A percentile compares a stretch with the other conserved stretches of the same genome.
Evolutionary conservation across 805 yeast genomes (phyloP).

Genomic region (Yarrowia alimentaria): DNA sequence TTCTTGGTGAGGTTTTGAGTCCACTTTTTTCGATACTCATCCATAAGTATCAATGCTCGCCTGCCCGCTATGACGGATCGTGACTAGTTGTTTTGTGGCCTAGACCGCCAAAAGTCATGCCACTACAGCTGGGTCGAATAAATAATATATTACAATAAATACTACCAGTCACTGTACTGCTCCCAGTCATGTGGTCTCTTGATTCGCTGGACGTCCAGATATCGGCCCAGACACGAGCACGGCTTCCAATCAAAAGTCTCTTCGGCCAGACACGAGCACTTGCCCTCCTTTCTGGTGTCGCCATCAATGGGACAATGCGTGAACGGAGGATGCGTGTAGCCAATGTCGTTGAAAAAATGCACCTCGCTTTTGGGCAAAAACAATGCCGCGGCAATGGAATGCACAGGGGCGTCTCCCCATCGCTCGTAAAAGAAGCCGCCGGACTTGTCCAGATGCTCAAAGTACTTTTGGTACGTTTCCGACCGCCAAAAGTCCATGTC

Average conservation of each 20-base stretch:
- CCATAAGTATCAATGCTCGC: too few relatives aligned
- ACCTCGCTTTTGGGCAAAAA: slow-evolving; percentile 55
- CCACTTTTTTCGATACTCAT: too few relatives aligned
- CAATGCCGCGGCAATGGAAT: slow-evolving; percentile 65
- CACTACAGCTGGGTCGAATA: too few relatives aligned
- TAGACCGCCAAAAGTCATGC: too few relatives aligned
- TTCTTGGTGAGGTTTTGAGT: too few relatives aligned
- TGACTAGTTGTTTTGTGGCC: too few relatives aligned
- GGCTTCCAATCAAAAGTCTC: slow-evolving; percentile 39
- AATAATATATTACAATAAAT: slow-evolving; percentile 21
- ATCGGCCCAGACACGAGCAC: slow-evolving; percentile 35
- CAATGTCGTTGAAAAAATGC: slow-evolving; percentile 68
- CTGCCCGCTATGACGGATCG: too few relatives aligned
- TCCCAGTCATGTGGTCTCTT: slow-evolving; percentile 20
- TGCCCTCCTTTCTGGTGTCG: slow-evolving; percentile 38
- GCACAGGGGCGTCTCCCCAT: slow-evolving; percentile 93
- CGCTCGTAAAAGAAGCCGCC: slow-evolving; percentile 82
- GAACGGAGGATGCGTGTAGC: slow-evolving; percentile 63
- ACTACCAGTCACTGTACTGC: slow-evolving; percentile 22
- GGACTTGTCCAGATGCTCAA: slow-evolving; percentile 55
- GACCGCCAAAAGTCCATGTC: slow-evolving; percentile 63
- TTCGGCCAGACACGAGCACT: slow-evolving; percentile 53
- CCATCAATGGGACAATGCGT: slow-evolving; percentile 65
- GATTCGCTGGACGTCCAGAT: slow-evolving; percentile 23
- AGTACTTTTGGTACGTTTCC: slow-evolving; percentile 53